These are phyloP conservation scores for Berkeleyomyces basicola DNA, from an alignment of 2,329 filamentous ascomycete genomes.

Conservation along the genomic window DNA sequence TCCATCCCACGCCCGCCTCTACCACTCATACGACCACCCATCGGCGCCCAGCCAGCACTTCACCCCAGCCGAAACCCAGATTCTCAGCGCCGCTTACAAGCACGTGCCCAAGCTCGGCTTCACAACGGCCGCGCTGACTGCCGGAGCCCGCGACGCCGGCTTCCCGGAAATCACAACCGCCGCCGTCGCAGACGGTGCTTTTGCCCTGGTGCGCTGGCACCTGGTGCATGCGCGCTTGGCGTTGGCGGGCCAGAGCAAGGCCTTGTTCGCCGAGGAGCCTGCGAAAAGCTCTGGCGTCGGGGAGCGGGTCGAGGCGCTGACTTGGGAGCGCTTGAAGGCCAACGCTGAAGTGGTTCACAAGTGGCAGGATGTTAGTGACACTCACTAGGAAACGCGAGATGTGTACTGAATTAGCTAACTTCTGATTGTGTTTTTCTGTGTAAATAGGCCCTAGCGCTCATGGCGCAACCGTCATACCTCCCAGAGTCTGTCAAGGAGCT, in stretches of 20 bases:
- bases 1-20: conserved; percentile 24
- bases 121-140: conserved; percentile 51
- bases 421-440: neutral
- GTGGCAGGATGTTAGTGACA: conserved; percentile 64
- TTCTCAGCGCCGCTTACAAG: conserved; percentile 63
- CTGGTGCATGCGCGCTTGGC: conserved; percentile 48
- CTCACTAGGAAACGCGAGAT: neutral
- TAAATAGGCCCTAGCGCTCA: conserved; percentile 63
- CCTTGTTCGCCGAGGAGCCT: conserved; percentile 24
- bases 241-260: conserved; percentile 29
- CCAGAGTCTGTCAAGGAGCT: conserved; percentile 64
- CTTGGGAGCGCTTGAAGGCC: conserved; percentile 59
- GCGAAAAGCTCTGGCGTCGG: conserved; percentile 31
- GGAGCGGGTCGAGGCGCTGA: conserved; percentile 50
- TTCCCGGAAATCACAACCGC: conserved; percentile 78
- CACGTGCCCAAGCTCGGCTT: conserved; percentile 77
- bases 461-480: conserved; percentile 70
- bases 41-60: conserved; percentile 41
- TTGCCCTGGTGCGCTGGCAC: conserved; percentile 68
- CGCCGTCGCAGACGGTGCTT: conserved; percentile 62
- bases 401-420: neutral
- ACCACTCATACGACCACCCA: conserved; percentile 59
- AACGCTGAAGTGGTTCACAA: conserved; percentile 57
- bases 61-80: conserved; percentile 50
- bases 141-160: conserved; percentile 68